Evolutionary conservation across 805 yeast genomes (phyloP), one percentile per base, ranked within the genome.

Genomic region (Lipomyces japonicus): DNA sequence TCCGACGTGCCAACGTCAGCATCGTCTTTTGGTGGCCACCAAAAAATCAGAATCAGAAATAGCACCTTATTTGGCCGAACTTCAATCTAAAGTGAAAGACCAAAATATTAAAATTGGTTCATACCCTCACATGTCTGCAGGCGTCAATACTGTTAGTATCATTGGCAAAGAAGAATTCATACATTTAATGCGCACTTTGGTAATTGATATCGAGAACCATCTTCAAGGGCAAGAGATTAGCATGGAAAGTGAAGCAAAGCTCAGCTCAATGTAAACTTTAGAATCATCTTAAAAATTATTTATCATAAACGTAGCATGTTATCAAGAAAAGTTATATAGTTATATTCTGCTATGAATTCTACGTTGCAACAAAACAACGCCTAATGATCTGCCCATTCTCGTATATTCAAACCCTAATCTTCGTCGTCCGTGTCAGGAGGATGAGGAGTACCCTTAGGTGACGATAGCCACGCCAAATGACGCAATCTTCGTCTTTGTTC

Each of bases 361-460:
- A n/a, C n/a, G n/a, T n/a, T n/a, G n/a, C n/a, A n/a, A n/a, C n/a
- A n/a, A n/a, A n/a, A n/a, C n/a, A n/a, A n/a, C n/a, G n/a, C n/a
- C n/a, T n/a, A n/a, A n/a, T n/a, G n/a, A n/a, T n/a, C n/a, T n/a
- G n/a, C n/a, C n/a, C n/a, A n/a, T n/a, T n/a, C n/a, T n/a, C n/a
- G n/a, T n/a, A n/a, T n/a, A n/a, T n/a, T n/a, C n/a, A n/a, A n/a
- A n/a, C n/a, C n/a, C 51, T 77, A 78, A 30, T 83, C 91, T 68
- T 91, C 97, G 57, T 87, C 96, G 65, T 93, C 97, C 34, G 97
- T 84, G 65, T 93, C 95, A 26, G 75, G 81, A 3, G 96, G 95
- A 67, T 85, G 86, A 61, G 97, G 97, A 19, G 98, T 93, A 28
- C 98, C 98, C 81, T 93, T 93, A 59, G 98, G 96, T 62, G 95